phyloP scores from a whole-genome alignment of 23 red algal genomes.

The Gracilaria domingensis region DNA sequence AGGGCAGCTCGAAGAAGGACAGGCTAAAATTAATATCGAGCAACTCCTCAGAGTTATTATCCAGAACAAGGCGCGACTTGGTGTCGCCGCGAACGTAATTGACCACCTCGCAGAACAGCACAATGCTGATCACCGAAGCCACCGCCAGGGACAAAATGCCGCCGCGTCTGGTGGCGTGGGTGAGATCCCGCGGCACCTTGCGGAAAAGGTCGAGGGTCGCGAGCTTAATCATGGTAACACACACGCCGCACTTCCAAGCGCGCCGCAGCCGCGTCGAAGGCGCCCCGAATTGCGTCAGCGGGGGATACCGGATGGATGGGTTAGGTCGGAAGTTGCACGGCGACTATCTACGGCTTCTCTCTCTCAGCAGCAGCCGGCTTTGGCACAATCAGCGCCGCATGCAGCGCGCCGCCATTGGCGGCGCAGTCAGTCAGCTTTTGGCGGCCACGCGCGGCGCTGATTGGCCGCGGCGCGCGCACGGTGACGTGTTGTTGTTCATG shows the following conservation, averaged over 20 bases:
- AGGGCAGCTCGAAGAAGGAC: slow-evolving; percentile 79
- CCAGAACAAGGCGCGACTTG: slow-evolving; percentile 64
- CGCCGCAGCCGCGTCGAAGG: background rate
- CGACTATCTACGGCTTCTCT: too few relatives aligned
- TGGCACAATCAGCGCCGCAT: too few relatives aligned
- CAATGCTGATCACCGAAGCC: slow-evolving; percentile 47
- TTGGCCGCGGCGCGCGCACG: background rate
- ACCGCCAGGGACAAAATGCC: slow-evolving; percentile 64
- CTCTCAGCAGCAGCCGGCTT: too few relatives aligned
- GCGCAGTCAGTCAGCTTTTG: background rate
- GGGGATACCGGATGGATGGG: too few relatives aligned
- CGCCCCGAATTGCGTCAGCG: too few relatives aligned
- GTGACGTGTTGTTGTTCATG: slow-evolving; percentile 65
- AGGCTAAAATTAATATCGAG: slow-evolving; percentile 74
- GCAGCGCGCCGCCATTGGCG: background rate
- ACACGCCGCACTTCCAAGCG: background rate
- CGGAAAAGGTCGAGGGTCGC: slow-evolving; percentile 77
- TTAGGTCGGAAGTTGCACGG: too few relatives aligned
- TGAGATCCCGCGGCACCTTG: slow-evolving; percentile 79
- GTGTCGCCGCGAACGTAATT: slow-evolving; percentile 72
- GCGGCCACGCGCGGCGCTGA: background rate
- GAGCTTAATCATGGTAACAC: slow-evolving; percentile 47
- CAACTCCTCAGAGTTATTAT: slow-evolving; percentile 56
- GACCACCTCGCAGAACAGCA: slow-evolving; percentile 77
- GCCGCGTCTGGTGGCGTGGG: slow-evolving; percentile 72